Percentiles rank a stretch among this genome's conserved stretches.
These are phyloP conservation scores for Penicillium polonicum DNA, from an alignment of 2,329 filamentous ascomycete genomes.

Conservation along the genomic window DNA sequence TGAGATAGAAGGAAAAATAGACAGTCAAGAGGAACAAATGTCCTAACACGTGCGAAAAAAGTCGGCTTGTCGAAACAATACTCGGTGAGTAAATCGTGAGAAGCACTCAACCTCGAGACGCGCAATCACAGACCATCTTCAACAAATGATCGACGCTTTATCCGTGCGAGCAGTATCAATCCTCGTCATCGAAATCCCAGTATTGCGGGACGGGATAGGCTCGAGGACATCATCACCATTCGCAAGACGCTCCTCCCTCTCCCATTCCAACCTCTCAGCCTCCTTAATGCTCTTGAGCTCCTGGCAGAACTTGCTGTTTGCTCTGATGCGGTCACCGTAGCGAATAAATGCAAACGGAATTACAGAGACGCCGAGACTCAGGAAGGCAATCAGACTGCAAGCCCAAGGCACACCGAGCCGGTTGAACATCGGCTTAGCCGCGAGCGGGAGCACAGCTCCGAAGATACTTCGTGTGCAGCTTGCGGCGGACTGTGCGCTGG, in stretches of 20 bases:
- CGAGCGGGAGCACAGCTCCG: conserved; percentile 59
- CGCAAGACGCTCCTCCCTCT: conserved; percentile 16
- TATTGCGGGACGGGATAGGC: conserved; percentile 14
- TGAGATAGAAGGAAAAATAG: not conserved
- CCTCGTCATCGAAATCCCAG: conserved; percentile 14
- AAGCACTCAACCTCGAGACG: not conserved
- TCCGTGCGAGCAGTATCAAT: conserved; percentile 24
- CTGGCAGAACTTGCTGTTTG: conserved; percentile 45
- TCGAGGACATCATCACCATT: conserved; percentile 9
- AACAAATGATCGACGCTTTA: conserved; percentile 24
- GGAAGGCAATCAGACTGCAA: conserved; percentile 43
- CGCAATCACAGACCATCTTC: not conserved
- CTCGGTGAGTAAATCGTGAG: not conserved
- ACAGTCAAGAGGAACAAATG: not conserved
- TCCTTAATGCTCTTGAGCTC: conserved; percentile 39
- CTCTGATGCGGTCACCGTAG: conserved; percentile 41
- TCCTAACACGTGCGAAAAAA: not conserved
- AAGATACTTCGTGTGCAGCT: conserved; percentile 54
- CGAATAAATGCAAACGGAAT: conserved; percentile 47
- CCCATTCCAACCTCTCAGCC: conserved; percentile 28
- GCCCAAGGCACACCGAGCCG: conserved; percentile 45
- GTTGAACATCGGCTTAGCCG: conserved; percentile 45
- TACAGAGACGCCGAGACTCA: conserved; percentile 38
- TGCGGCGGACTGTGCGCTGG: conserved; percentile 56
- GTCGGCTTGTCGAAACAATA: not conserved